Percentiles rank a stretch among this genome's conserved stretches.
phyloP scores from a whole-genome alignment of 2,329 filamentous ascomycete genomes.

The Colletotrichum kahawae region DNA sequence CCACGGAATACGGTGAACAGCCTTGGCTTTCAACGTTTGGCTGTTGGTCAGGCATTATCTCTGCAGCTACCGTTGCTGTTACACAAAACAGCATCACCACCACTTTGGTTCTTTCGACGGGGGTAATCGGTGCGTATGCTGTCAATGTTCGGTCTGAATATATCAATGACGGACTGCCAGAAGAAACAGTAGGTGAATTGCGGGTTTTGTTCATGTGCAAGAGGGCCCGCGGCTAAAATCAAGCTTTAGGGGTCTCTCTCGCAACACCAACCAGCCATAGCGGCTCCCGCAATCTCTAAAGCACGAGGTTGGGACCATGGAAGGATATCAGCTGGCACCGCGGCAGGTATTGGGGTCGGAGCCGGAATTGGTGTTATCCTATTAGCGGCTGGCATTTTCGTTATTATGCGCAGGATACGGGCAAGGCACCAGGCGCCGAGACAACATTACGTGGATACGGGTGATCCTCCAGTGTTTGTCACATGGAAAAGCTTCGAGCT shows the following conservation, averaged over 20 bases:
- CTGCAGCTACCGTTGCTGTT: not conserved
- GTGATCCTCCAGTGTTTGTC: not conserved
- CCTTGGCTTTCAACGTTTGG: not conserved
- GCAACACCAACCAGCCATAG: not conserved
- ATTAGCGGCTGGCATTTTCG: not conserved
- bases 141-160: not conserved
- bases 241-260: not conserved
- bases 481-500: not conserved
- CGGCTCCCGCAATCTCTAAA: not conserved
- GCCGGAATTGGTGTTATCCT: not conserved
- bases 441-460: not conserved
- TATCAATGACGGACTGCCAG: not conserved
- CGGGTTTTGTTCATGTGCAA: not conserved
- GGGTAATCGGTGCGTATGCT: not conserved
- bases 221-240: not conserved
- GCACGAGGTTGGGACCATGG: not conserved
- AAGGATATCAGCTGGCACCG: not conserved
- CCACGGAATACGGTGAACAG: not conserved
- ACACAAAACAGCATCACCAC: not conserved
- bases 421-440: not conserved
- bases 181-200: not conserved
- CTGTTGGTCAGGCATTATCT: not conserved
- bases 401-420: not conserved
- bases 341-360: not conserved
- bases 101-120: not conserved